Base-by-base conservation (phyloP, 2,329 filamentous ascomycete genomes). In the Alternaria sp. region DNA sequence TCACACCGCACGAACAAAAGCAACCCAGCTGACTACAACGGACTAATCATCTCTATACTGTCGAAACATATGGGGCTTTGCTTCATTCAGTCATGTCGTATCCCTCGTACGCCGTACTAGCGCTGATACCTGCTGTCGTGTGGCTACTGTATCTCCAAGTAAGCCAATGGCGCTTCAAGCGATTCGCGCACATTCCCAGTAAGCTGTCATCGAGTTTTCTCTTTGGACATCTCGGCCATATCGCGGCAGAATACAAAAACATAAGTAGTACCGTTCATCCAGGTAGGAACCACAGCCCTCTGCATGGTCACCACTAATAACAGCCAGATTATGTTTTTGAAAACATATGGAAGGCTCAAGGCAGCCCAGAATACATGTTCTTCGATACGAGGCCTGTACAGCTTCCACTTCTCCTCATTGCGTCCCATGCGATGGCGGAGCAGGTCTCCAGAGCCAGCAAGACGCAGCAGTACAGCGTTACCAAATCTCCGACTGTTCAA, bases 381-480 rank as follows among this genome's bases (percentile, higher is more conserved):
- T 30, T 77, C 2, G 79, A 81, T 53, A 68, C 78, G 14, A 72
- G 79, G 7, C 79, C 79, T 14, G 60, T 75, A 10, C 66, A 68
- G 25, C 70, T 72, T 33, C 64, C 73, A 1, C 37, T 79, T 21
- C 23, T 66, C 12, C 45, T 79, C 7, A 61, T 81, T 20, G 41
- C 64, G 6, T 76, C 75, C 4, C 77, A 81, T 47, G 72, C 73
- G 1, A 60, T 81, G 51, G 77, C 77, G 4, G 79, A 81, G 63
- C 76, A 81, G 53, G 64, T 79, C 4, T 62, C 75, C 1, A 74
- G 58, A 60, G 37, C 68, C 3, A 72, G 75, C 2, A 77, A 78
- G 53, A 44, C 61, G 25, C 71, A 73, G 51, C 77, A 73, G 4
- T 75, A 74, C 41, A 78, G 77, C 33, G 68, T 75, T 3, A 69